A percentile compares a stretch with the other conserved stretches of the same genome.
phyloP scores from a whole-genome alignment of 306 rosid species.

The Rosa chinensis region DNA sequence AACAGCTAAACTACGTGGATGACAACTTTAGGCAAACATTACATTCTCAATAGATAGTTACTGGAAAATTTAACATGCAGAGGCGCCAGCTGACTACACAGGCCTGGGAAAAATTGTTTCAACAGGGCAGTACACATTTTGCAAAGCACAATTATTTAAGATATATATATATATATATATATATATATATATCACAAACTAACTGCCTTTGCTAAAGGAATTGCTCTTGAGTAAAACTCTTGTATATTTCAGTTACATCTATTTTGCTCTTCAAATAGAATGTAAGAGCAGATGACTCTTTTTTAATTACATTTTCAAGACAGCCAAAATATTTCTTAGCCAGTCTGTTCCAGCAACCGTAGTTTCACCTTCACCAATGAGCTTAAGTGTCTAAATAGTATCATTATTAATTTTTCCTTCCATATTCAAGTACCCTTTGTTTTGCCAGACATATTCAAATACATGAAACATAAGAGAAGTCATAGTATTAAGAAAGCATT shows the following conservation, averaged over 20 bases:
- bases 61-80: no score
- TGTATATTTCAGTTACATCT: neutral
- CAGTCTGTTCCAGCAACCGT: neutral
- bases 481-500: neutral
- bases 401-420: neutral
- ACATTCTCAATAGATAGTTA: neutral
- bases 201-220: neutral
- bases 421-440: neutral
- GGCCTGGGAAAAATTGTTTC: neutral
- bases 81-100: neutral
- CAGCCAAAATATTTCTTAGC: neutral
- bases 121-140: neutral
- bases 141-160: neutral
- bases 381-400: neutral
- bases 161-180: no score
- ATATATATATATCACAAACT: neutral
- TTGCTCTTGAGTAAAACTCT: neutral
- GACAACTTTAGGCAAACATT: neutral
- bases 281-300: neutral
- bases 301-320: neutral
- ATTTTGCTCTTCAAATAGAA: neutral
- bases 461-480: neutral
- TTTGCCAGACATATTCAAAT: neutral
- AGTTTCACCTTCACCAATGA: neutral
- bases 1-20: neutral